Evolutionary conservation across 2,329 filamentous ascomycete genomes (phyloP).

Genomic region (Colletotrichum nymphaeae): DNA sequence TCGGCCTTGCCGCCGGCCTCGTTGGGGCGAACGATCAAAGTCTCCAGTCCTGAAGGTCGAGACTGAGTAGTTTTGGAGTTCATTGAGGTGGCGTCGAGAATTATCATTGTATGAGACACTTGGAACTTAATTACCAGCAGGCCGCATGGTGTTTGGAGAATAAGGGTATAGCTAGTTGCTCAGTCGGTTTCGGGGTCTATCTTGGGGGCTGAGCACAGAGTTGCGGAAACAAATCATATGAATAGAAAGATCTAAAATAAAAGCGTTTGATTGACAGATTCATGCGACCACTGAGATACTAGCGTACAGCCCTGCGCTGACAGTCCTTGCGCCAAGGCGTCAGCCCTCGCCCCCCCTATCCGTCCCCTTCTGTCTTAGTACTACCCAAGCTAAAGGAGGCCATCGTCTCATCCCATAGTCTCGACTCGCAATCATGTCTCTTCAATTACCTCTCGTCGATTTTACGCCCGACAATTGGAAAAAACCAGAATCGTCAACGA

Average conservation of each 20-base stretch:
- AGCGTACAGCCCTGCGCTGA: background rate
- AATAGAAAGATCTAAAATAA: background rate
- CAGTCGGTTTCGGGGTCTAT: background rate
- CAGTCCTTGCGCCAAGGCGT: background rate
- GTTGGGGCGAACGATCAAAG: background rate
- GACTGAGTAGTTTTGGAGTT: background rate
- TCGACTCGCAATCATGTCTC: background rate
- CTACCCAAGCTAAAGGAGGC: too few species aligned
- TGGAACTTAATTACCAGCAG: background rate
- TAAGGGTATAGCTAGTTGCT: background rate
- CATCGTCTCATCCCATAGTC: background rate
- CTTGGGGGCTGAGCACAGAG: background rate
- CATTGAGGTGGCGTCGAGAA: background rate
- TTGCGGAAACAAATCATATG: background rate
- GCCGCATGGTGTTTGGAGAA: background rate
- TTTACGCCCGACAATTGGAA: background rate
- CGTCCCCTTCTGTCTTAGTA: too few species aligned
- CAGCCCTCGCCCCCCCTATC: too few species aligned
- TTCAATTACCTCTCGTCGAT: background rate
- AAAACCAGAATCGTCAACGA: background rate
- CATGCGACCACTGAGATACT: background rate
- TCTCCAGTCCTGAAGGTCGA: background rate
- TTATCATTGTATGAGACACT: background rate
- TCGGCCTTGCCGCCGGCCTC: slow-evolving; percentile 2
- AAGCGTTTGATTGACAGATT: background rate